These are phyloP conservation scores for Nicotiana obtusifolia DNA, from an alignment of 257 asterid genomes.

Conservation along the genomic window DNA sequence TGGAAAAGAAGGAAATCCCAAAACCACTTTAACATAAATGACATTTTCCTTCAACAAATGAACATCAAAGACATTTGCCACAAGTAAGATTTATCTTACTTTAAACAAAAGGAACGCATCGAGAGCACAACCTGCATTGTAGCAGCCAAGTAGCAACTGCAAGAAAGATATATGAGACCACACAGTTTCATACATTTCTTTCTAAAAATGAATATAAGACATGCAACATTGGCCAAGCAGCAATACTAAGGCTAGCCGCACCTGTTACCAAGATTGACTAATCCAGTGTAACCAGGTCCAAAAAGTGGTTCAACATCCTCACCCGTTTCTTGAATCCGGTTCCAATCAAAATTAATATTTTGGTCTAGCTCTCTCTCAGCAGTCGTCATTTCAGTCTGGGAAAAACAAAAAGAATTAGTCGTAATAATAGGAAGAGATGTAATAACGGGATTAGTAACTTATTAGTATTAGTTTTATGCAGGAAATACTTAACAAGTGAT, in stretches of 20 bases:
- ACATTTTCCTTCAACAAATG: background rate
- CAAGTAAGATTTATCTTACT: conserved; percentile 40
- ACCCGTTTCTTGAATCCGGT: conserved; percentile 97
- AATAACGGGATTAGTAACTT: background rate
- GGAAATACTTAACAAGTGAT: background rate
- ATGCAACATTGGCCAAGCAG: background rate
- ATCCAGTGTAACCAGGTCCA: conserved; percentile 98
- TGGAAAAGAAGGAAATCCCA: background rate
- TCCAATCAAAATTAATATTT: conserved; percentile 93
- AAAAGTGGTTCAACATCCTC: conserved; percentile 74
- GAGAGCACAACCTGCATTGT: conserved; percentile 94
- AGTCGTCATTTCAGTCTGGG: conserved; percentile 95
- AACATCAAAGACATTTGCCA: conserved; percentile 7
- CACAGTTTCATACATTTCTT: background rate
- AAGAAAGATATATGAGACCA: conserved; percentile 24
- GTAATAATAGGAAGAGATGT: background rate
- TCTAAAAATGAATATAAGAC: background rate
- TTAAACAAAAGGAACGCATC: conserved; percentile 62
- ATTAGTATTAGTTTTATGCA: background rate
- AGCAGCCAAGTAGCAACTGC: conserved; percentile 97
- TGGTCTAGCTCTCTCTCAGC: conserved; percentile 98
- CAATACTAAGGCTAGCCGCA: conserved; percentile 15
- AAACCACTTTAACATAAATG: background rate
- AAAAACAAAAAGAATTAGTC: conserved; percentile 15
- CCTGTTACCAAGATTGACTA: conserved; percentile 98